Conservation (phyloP, 257 asterid species). For the Catharanthus roseus region DNA sequence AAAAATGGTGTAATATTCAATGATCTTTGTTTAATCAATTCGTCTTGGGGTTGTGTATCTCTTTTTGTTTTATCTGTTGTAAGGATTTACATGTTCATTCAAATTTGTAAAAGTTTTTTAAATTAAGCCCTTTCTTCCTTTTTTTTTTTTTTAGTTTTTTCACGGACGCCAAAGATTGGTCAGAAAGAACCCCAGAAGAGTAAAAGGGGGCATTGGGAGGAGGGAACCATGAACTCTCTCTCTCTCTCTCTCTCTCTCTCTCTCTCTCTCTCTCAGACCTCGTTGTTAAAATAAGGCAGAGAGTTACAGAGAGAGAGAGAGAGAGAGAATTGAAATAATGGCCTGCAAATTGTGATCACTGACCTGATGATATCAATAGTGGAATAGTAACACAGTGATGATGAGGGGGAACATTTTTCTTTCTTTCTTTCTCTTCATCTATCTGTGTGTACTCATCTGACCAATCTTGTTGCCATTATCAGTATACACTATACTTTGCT, state of each 20-base stretch:
- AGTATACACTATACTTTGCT: no score
- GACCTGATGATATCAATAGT: not conserved
- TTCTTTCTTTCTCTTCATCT: constrained; percentile 12
- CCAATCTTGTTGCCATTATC: constrained; percentile 39
- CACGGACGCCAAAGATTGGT: constrained; percentile 40
- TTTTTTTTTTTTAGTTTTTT: no score
- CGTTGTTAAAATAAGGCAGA: no score
- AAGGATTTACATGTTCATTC: constrained; percentile 24
- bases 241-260: no score
- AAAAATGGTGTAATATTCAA: constrained; percentile 43
- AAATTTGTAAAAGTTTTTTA: constrained; percentile 16
- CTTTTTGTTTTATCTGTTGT: constrained; percentile 63
- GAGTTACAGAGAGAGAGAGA: no score
- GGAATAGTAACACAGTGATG: no score
- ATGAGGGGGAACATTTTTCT: no score
- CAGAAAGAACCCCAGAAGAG: constrained; percentile 20
- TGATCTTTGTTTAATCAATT: constrained; percentile 34
- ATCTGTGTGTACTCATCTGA: constrained; percentile 37
- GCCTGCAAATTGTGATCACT: constrained; percentile 3
- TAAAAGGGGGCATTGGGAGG: constrained; percentile 42
- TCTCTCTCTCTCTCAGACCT: no score
- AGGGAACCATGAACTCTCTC: constrained; percentile 14
- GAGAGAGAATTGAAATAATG: constrained; percentile 2
- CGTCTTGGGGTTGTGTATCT: constrained; percentile 40
- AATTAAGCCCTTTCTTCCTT: constrained; percentile 10